Evolutionary conservation across 495 filamentous ascomycete species (phyloP), one percentile per base, ranked within the genome.

Genomic region (Terfezia boudieri): DNA sequence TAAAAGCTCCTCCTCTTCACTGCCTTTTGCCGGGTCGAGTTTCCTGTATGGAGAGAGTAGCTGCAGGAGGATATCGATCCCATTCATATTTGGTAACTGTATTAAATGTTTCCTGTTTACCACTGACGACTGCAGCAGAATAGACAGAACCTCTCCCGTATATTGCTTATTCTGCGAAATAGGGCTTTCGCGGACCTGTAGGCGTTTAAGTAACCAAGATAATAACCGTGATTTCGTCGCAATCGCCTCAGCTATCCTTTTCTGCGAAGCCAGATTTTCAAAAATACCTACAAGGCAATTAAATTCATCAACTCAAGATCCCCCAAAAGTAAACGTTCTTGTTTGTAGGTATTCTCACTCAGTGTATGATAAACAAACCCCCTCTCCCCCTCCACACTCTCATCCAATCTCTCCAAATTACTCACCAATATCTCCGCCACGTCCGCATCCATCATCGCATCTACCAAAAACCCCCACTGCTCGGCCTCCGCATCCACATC

Each of bases 101-200:
- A 74, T 72, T n/a, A 94, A 68, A 49, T 73, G 73, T 41, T 70
- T 69, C 36, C 84, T 72, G 63, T 84, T 89, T 14, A 72, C 64
- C 0, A 71, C 50, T 12, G 81, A 81, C 8, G 81, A 81, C 62
- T 87, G 83, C 12, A 83, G 66, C 0, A 99, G 68, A 53, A 99
- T 93, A 3, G 89, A 83, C 14, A 99, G 70, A 12, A 96, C 74
- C 67, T 99, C 90, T 9, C 90, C 86, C 0, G 86, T 76, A 61
- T 96, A 99, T 65, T 94, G 90, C 64, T 88, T 94, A 66, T 99
- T 99, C 67, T 99, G 90, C 23, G 72, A 71, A 8, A 75, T 73
- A 0, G 71, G 70, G 7, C 67, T 68, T 64, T 87, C 82, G 51
- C 72, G 73, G 46, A 71, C 67, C 57, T 80, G 74, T 54, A 84